Evolutionary conservation across 345 rosid genomes (phyloP).

Genomic region (Ricinus communis): DNA sequence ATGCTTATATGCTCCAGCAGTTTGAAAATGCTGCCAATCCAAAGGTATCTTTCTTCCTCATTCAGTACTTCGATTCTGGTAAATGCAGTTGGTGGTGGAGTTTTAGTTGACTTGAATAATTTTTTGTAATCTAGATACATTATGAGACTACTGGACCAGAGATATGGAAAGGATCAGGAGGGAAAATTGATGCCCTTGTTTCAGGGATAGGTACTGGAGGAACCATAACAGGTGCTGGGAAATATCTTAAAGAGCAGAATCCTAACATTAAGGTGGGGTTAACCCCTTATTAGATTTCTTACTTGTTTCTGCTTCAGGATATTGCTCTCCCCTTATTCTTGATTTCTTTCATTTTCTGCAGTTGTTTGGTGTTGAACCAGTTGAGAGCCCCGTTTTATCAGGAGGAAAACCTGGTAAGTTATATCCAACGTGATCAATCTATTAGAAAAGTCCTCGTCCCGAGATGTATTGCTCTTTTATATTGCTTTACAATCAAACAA

Average conservation of each 20-base stretch:
- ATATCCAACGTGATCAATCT: neutral
- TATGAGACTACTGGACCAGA: constrained; percentile 95
- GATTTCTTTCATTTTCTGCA: constrained; percentile 26
- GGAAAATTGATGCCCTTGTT: constrained; percentile 78
- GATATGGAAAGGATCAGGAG: constrained; percentile 81
- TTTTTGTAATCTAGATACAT: constrained; percentile 51
- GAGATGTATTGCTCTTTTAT: neutral
- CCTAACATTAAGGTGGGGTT: constrained; percentile 59
- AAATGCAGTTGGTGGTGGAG: constrained; percentile 1
- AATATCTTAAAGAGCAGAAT: constrained; percentile 77
- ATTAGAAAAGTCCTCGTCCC: neutral
- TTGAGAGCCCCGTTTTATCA: constrained; percentile 73
- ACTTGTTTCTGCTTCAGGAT: neutral
- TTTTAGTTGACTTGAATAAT: neutral
- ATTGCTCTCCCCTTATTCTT: constrained; percentile 3
- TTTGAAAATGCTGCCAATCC: constrained; percentile 93
- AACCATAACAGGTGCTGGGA: constrained; percentile 85
- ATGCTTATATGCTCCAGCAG: constrained; percentile 86
- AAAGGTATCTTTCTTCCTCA: constrained; percentile 43
- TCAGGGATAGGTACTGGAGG: constrained; percentile 98
- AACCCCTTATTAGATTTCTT: too few relatives aligned
- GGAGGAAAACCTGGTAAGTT: constrained; percentile 90
- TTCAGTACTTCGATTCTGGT: neutral
- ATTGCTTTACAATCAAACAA: too few relatives aligned
- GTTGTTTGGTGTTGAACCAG: constrained; percentile 84